Percentiles rank a stretch among this genome's conserved stretches.
Conservation (phyloP, 495 filamentous ascomycete species). For the Lophiostoma macrostomum region DNA sequence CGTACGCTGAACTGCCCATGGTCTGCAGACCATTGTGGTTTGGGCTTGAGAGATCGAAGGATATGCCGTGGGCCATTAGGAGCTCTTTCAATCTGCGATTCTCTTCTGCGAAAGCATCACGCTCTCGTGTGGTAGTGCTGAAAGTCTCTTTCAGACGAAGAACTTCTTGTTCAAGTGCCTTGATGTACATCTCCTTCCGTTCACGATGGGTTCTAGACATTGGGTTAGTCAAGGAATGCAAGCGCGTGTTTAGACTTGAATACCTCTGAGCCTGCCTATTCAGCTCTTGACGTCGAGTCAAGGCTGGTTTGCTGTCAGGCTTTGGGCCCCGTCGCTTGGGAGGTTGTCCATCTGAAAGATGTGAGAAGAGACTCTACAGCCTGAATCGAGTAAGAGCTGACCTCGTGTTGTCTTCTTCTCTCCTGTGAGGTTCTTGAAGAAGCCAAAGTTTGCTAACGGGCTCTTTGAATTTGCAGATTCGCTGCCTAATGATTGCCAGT, state of each 20-base stretch:
- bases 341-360: slow-evolving; percentile 67
- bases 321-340: slow-evolving; percentile 92
- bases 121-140: slow-evolving; percentile 60
- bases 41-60: slow-evolving; percentile 43
- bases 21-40: slow-evolving; percentile 26
- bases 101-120: slow-evolving; percentile 64
- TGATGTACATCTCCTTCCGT: slow-evolving; percentile 93
- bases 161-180: slow-evolving; percentile 85
- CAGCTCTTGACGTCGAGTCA: slow-evolving; percentile 89
- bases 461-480: slow-evolving; percentile 46
- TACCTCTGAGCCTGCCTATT: slow-evolving; percentile 97
- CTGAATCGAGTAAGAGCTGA: slow-evolving; percentile 26
- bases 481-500: slow-evolving; percentile 34
- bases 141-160: slow-evolving; percentile 66
- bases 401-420: slow-evolving; percentile 60
- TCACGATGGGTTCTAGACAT: slow-evolving; percentile 80
- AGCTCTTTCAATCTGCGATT: slow-evolving; percentile 74
- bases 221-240: slow-evolving; percentile 1
- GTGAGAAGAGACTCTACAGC: background rate
- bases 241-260: background rate
- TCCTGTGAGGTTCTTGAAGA: slow-evolving; percentile 56
- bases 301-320: slow-evolving; percentile 90
- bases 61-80: slow-evolving; percentile 69
- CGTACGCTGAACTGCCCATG: slow-evolving; percentile 36
- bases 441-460: slow-evolving; percentile 54